Base-by-base conservation (phyloP, 164 flowering plant genomes). In the Houttuynia cordata region DNA sequence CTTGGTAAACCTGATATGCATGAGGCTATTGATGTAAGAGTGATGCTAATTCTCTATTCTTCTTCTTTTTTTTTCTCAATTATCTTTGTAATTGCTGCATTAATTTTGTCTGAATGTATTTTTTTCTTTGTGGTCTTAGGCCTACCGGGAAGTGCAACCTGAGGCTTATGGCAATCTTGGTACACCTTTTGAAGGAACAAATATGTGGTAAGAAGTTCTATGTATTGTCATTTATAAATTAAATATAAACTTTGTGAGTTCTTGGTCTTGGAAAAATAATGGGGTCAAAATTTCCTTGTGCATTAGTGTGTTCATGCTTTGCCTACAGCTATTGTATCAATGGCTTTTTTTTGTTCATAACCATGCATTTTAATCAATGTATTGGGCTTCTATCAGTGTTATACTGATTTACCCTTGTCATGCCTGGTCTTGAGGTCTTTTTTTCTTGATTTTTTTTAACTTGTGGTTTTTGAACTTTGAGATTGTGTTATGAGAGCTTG, bases 1-100 rank as follows among this genome's bases (percentile, higher is more conserved):
- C 74, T 85, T 72, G 96, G 93, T 53, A 70, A 57, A n/a, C 93
- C 89, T 61, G 98, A 92, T 70, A 80, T 81, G 76, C 98, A 92
- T 68, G 96, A 92, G 78, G 98, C 98, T n/a, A 89, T 92, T 59
- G 98, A 92, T 73, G 96, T 91, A 75, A 18, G 94, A 74, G 22
- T 14, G 12, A 12, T 10, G 39, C 67, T 23, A 53, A 14, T 53
- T 53, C 24, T 53, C 55, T 52, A 22, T 52, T 7, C 55, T 56
- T 0, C 15, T 13, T 8, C 24, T 14, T 8, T 22, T 24, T 0
- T 5, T 56, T 24, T 19, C n/a, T n/a, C n/a, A n/a, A n/a, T n/a
- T n/a, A n/a, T n/a, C n/a, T n/a, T n/a, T n/a, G n/a, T n/a, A n/a
- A 24, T 7, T 15, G 20, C 8, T 37, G 21, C n/a, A 1, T 57